Percentiles rank a stretch among this genome's conserved stretches.
These are phyloP conservation scores for Debaryomyces singareniensis DNA, from an alignment of 1,139 yeast species.

Conservation along the genomic window DNA sequence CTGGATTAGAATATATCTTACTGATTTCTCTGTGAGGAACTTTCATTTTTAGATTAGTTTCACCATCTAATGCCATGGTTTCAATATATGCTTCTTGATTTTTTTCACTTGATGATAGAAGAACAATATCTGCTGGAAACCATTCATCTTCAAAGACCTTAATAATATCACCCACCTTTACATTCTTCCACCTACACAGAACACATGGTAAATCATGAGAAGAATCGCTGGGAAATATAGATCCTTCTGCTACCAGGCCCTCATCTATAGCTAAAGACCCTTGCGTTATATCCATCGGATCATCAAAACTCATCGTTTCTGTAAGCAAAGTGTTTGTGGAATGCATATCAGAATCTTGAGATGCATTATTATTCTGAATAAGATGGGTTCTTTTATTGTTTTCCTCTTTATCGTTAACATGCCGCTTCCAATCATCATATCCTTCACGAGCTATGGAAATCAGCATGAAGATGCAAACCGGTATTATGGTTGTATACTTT, in stretches of 20 bases:
- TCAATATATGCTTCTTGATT: conserved; percentile 79
- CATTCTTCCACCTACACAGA: conserved; percentile 59
- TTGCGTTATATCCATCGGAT: conserved; percentile 7
- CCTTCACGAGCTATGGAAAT: conserved; percentile 92
- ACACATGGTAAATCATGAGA: conserved; percentile 27
- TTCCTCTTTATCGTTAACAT: conserved; percentile 78
- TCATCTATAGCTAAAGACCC: conserved; percentile 10
- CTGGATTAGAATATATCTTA: conserved; percentile 40
- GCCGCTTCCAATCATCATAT: conserved; percentile 86
- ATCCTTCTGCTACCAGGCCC: conserved; percentile 17
- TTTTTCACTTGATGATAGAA: conserved; percentile 58
- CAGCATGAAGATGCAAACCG: conserved; percentile 78
- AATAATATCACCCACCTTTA: conserved; percentile 81
- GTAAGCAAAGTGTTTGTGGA: conserved; percentile 33
- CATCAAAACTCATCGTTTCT: conserved; percentile 22
- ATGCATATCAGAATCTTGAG: conserved; percentile 27
- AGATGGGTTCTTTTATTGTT: conserved; percentile 56
- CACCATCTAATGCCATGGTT: conserved; percentile 98
- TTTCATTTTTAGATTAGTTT: conserved; percentile 79
- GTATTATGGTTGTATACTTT: conserved; percentile 89
- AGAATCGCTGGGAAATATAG: background rate
- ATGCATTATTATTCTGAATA: conserved; percentile 24
- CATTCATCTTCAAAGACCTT: conserved; percentile 74
- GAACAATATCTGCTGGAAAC: conserved; percentile 84
- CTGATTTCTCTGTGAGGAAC: conserved; percentile 61